Percentiles rank a stretch among this genome's conserved stretches.
Conservation (phyloP, 2,329 filamentous ascomycete genomes). For the Apiospora malaysiana region DNA sequence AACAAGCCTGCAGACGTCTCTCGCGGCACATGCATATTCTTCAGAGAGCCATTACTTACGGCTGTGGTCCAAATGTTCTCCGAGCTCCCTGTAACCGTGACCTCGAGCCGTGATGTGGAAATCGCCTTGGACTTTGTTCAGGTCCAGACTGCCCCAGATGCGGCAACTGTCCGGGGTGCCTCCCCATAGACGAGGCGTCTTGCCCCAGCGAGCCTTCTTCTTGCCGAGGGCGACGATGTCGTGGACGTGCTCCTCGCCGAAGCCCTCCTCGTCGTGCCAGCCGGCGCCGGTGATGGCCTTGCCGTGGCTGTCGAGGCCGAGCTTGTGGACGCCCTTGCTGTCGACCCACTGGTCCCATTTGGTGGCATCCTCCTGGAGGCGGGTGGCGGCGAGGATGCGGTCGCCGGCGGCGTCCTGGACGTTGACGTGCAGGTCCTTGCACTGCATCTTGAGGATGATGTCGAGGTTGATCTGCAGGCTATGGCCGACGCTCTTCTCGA, state of each 20-base stretch:
- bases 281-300: constrained; percentile 62
- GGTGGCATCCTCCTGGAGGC: constrained; percentile 78
- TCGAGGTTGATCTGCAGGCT: constrained; percentile 94
- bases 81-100: constrained; percentile 88
- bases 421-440: constrained; percentile 89
- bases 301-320: constrained; percentile 62
- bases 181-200: constrained; percentile 72
- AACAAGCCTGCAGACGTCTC: too few species aligned
- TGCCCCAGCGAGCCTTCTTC: constrained; percentile 70
- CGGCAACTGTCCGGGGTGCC: constrained; percentile 74
- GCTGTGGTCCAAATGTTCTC: constrained; percentile 79
- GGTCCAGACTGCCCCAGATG: constrained; percentile 85
- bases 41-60: constrained; percentile 59
- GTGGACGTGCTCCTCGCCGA: constrained; percentile 83
- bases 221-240: constrained; percentile 80
- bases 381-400: constrained; percentile 80
- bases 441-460: constrained; percentile 88
- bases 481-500: constrained; percentile 89
- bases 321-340: constrained; percentile 66
- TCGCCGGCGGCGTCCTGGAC: constrained; percentile 96
- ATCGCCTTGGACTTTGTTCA: constrained; percentile 97
- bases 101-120: constrained; percentile 97
- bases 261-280: constrained; percentile 73
- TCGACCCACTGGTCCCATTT: constrained; percentile 84
- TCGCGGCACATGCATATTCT: too few species aligned